These are phyloP conservation scores for Tillandsia leiboldiana DNA, from an alignment of 176 grass and related monocot species.

Conservation along the genomic window DNA sequence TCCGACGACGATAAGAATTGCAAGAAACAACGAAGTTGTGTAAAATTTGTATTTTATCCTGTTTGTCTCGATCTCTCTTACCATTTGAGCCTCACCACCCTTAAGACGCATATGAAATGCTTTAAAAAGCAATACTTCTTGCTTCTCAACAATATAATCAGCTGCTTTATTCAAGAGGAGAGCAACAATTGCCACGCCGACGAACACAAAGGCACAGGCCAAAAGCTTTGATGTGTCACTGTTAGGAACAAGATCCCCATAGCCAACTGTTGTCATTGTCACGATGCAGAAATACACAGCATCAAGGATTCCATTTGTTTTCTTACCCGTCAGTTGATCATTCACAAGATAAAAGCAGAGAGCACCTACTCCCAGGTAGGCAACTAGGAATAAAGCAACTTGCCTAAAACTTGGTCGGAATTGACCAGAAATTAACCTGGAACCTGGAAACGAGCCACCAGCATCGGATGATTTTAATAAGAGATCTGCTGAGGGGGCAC, in stretches of 20 bases:
- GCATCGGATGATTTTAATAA: constrained; percentile 16
- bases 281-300: constrained; percentile 78
- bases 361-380: constrained; percentile 53
- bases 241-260: constrained; percentile 72
- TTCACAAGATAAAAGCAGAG: constrained; percentile 53
- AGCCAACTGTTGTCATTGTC: constrained; percentile 88
- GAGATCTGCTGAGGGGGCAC: constrained; percentile 29
- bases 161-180: constrained; percentile 64
- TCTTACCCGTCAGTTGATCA: constrained; percentile 53
- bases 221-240: constrained; percentile 56
- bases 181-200: constrained; percentile 54
- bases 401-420: constrained; percentile 45
- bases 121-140: constrained; percentile 72
- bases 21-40: constrained; percentile 32
- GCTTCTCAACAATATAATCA: constrained; percentile 85
- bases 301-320: constrained; percentile 62
- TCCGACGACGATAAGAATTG: constrained; percentile 27
- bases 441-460: constrained; percentile 16
- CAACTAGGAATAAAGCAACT: constrained; percentile 37
- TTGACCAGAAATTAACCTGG: constrained; percentile 34
- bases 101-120: constrained; percentile 54
- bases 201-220: constrained; percentile 65
- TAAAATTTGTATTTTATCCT: constrained; percentile 77
- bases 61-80: constrained; percentile 47
- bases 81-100: constrained; percentile 33